These are phyloP conservation scores for Sordariomycetes sp. DNA, from an alignment of 2,329 filamentous ascomycete species.

Conservation along the genomic window DNA sequence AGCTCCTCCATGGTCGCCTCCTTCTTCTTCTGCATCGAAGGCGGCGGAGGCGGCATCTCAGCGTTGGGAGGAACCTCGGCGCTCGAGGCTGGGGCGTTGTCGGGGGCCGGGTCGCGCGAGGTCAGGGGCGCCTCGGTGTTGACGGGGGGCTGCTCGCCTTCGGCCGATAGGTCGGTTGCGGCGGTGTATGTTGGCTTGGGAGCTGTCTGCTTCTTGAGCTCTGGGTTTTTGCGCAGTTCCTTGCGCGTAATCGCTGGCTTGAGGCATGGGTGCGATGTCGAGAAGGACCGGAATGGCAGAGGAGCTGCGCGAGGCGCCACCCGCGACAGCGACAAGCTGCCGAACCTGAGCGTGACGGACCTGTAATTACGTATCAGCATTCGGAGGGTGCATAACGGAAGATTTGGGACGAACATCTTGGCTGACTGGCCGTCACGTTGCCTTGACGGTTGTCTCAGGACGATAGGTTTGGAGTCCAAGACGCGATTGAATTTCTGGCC, in stretches of 20 bases:
- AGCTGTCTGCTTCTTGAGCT: conserved; percentile 16
- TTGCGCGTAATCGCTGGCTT: conserved; percentile 2
- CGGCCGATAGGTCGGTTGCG: too few species aligned
- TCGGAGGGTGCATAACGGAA: background rate
- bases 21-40: background rate
- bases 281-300: conserved; percentile 16
- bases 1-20: background rate
- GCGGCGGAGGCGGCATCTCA: conserved; percentile 10
- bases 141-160: conserved; percentile 6
- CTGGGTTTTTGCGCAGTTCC: conserved; percentile 16
- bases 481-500: too few species aligned
- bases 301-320: conserved; percentile 10
- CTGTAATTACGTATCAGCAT: conserved; percentile 9
- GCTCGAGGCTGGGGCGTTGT: conserved; percentile 3
- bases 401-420: too few species aligned
- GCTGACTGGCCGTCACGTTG: background rate
- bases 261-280: conserved; percentile 13
- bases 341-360: conserved; percentile 15
- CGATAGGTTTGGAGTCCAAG: too few species aligned
- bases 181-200: too few species aligned
- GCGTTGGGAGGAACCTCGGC: conserved; percentile 7
- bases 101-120: conserved; percentile 1
- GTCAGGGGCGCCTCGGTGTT: conserved; percentile 6
- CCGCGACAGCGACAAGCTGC: conserved; percentile 21
- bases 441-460: too few species aligned